Evolutionary conservation across 2,329 filamentous ascomycete genomes (phyloP).

Genomic region (Fusarium illudens): DNA sequence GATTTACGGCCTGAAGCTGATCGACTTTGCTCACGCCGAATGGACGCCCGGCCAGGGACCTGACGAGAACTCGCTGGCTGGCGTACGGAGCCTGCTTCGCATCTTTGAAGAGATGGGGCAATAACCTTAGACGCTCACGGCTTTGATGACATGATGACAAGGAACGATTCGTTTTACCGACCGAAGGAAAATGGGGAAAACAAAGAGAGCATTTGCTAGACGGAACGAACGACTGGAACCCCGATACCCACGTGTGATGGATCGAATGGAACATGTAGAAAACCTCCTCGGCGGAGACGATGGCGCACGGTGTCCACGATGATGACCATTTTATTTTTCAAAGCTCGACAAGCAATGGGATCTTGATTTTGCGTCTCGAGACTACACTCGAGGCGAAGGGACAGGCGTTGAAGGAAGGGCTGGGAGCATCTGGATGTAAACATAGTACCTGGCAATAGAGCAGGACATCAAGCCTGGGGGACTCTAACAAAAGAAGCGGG

Average conservation of each 20-base stretch:
- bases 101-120: slow-evolving; percentile 74
- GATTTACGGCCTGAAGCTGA: slow-evolving; percentile 83
- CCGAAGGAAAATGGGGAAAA: slow-evolving; percentile 14
- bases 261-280: slow-evolving; percentile 37
- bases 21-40: slow-evolving; percentile 94
- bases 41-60: slow-evolving; percentile 85
- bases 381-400: background rate
- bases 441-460: slow-evolving; percentile 1
- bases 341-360: background rate
- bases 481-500: background rate
- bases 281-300: slow-evolving; percentile 35
- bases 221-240: slow-evolving; percentile 27
- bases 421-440: background rate
- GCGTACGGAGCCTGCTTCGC: slow-evolving; percentile 74
- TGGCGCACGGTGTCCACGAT: slow-evolving; percentile 35
- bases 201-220: slow-evolving; percentile 34
- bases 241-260: slow-evolving; percentile 41
- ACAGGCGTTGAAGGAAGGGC: slow-evolving; percentile 27
- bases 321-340: slow-evolving; percentile 28
- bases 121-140: slow-evolving; percentile 27
- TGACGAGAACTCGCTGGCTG: slow-evolving; percentile 83
- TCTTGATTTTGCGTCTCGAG: background rate
- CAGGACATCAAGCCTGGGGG: background rate
- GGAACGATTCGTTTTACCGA: slow-evolving; percentile 8
- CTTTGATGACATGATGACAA: slow-evolving; percentile 35